Conservation (phyloP, 208 protist genomes). For the Phytomonas francai region DNA sequence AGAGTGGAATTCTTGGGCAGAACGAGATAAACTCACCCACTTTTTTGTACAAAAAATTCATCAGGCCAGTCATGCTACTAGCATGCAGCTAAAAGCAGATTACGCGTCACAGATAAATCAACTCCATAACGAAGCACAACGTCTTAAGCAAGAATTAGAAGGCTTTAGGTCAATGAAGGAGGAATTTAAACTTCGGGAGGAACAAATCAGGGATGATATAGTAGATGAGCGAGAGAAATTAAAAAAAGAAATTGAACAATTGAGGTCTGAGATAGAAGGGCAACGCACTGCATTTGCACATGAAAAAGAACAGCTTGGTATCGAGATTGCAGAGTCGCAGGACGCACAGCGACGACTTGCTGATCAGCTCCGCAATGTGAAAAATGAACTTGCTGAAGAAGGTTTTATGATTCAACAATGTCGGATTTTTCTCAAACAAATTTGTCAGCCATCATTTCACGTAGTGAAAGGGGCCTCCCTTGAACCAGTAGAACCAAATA, state of each 20-base stretch:
- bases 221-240: no score
- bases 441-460: slow-evolving; percentile 76
- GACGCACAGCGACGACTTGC: slow-evolving; percentile 13
- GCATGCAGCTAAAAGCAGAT: no score
- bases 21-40: no score
- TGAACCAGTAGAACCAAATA: slow-evolving; percentile 61
- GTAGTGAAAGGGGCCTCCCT: slow-evolving; percentile 75
- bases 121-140: no score
- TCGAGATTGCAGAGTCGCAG: slow-evolving; percentile 17
- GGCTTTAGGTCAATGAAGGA: no score
- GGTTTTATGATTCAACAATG: slow-evolving; percentile 56
- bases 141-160: no score
- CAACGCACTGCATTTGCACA: slow-evolving; percentile 14
- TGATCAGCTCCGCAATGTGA: slow-evolving; percentile 11
- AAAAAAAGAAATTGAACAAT: slow-evolving; percentile 4
- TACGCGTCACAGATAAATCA: no score
- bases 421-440: slow-evolving; percentile 60
- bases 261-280: slow-evolving; percentile 14
- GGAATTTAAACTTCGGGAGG: no score
- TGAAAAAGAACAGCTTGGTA: slow-evolving; percentile 29
- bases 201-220: no score
- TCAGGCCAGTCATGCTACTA: no score
- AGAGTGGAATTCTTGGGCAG: no score
- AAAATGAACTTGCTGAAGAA: slow-evolving; percentile 21
- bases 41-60: no score